Base-by-base conservation (phyloP, 2,329 filamentous ascomycete genomes). In the Aureobasidium namibiae region DNA sequence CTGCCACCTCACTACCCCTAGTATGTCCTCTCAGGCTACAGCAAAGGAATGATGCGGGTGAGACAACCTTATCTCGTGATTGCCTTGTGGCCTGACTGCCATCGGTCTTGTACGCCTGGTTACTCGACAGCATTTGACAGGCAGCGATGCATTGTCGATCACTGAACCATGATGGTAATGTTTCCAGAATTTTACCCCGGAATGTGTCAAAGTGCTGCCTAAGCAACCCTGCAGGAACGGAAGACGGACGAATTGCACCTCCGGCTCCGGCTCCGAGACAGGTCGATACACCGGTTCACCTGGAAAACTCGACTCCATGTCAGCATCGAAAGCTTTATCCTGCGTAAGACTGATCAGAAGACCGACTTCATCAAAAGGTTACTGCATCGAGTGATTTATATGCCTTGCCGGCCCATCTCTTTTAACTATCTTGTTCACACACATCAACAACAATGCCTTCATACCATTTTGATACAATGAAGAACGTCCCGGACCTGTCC, bases 401-500 rank as follows among this genome's bases (percentile, higher is more conserved):
- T 29, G 48, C 11, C 23, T 5, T 26, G 29, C n/a, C 4, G 16
- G 21, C 4, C 4, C 2, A 13, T 4, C 18, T 3, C 31, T 31
- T 4, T 33, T 36, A 21, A 4, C 23, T 42, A 7, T 14, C 23
- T 21, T 3, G 3, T 1, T 44, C 26, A 11, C 38, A 34, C 9
- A 42, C 41, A 36, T 24, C 7, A 26, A 45, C 21, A 18, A 36
- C 16, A 14, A 56, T 46, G 53, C 39, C 41, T 39, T 46, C 42
- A 4, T 7, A 26, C 16, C 41, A 60, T 18, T 67, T 67, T 48
- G 60, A 66, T 38, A 59, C 65, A 14, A 57, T 63, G 14, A 65
- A 60, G 14, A 66, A 67, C 39, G 66, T 69, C 14, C 64, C 67
- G 31, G 60, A 60, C 31, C 67, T 70, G 9, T 41, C 62, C n/a